phyloP scores from a whole-genome alignment of 73 alveolate species.

The Breviolum minutum region DNA sequence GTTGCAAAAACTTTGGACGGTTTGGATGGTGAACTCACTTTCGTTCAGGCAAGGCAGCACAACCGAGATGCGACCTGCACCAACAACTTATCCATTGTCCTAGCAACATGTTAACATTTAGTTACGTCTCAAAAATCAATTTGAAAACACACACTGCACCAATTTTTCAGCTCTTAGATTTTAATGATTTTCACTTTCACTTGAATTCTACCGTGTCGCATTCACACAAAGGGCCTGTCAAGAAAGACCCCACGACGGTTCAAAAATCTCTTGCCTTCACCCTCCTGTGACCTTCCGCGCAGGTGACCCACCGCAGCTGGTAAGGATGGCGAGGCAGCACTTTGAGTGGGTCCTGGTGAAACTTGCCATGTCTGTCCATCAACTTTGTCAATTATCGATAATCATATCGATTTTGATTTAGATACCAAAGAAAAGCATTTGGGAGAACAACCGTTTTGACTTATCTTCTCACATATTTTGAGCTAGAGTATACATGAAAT shows the following conservation, averaged over 20 bases:
- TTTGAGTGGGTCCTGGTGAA: not conserved
- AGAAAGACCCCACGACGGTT: not conserved
- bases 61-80: conserved; percentile 70
- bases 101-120: not conserved
- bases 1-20: conserved; percentile 86
- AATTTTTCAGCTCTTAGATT: too few relatives aligned
- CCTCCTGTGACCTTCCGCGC: conserved; percentile 21
- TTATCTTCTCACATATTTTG: too few relatives aligned
- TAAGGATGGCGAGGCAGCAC: not conserved
- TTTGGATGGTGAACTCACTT: conserved; percentile 64
- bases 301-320: not conserved
- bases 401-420: too few relatives aligned
- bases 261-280: conserved; percentile 9
- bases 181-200: not conserved
- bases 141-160: not conserved
- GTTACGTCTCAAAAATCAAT: not conserved
- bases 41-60: conserved; percentile 82
- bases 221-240: not conserved
- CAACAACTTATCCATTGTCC: not conserved
- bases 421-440: too few relatives aligned
- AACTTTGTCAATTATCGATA: too few relatives aligned
- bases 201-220: not conserved
- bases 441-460: too few relatives aligned
- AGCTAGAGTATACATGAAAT: too few relatives aligned
- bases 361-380: not conserved